Conservation (phyloP, 2,329 filamentous ascomycete genomes). For the Exophiala sp. region DNA sequence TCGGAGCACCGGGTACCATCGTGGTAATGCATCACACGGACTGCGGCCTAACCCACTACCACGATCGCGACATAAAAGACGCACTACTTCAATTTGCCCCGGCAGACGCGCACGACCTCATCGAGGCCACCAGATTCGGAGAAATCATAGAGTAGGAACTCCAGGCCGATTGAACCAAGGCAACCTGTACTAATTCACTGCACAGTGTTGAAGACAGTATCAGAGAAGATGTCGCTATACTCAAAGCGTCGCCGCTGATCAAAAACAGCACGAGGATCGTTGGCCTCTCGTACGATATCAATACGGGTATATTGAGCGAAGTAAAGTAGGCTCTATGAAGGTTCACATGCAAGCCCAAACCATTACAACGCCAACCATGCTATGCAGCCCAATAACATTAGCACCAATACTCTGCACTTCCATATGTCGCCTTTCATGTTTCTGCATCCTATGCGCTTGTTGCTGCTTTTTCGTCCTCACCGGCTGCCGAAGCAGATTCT, state of each 20-base stretch:
- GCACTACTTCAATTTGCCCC: slow-evolving; percentile 7
- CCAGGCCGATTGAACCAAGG: too few species aligned
- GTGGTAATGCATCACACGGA: slow-evolving; percentile 16
- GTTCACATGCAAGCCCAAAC: too few species aligned
- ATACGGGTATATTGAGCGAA: slow-evolving; percentile 7
- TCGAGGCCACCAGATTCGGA: slow-evolving; percentile 5
- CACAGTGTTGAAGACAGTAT: slow-evolving; percentile 11
- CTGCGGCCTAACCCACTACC: slow-evolving; percentile 14
- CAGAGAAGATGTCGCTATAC: slow-evolving; percentile 5
- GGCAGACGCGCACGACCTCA: background rate
- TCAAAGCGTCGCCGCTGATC: slow-evolving; percentile 11
- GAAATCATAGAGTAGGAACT: slow-evolving; percentile 7
- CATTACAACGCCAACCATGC: too few species aligned
- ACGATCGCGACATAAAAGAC: slow-evolving; percentile 7
- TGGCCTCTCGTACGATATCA: slow-evolving; percentile 8
- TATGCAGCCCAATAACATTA: too few species aligned
- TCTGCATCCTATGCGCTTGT: background rate
- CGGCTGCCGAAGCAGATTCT: background rate
- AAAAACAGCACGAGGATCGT: slow-evolving; percentile 11
- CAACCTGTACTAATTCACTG: background rate
- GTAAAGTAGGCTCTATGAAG: background rate
- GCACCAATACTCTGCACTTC: too few species aligned
- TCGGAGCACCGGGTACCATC: slow-evolving; percentile 9
- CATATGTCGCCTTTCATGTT: too few species aligned
- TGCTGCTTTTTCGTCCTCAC: background rate